A percentile compares a stretch with the other conserved stretches of the same genome.
Evolutionary conservation across 345 rosid species (phyloP).

Genomic region (Hibiscus trionum): DNA sequence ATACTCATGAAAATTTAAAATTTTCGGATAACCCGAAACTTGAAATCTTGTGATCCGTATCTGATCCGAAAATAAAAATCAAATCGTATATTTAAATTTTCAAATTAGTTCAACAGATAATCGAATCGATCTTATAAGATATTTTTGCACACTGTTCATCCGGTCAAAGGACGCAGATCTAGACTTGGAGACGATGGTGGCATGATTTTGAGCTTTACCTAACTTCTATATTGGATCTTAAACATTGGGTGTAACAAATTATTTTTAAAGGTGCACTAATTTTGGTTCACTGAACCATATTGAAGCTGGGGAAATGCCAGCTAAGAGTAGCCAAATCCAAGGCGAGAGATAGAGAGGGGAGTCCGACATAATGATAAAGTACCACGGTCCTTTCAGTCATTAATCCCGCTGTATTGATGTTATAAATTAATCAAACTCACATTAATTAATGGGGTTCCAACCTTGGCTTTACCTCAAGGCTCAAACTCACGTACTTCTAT

Average conservation of each 20-base stretch:
- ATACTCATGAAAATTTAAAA: too few species aligned
- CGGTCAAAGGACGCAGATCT: neutral
- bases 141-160: too few species aligned
- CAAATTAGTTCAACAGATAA: too few species aligned
- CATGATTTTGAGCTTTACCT: neutral
- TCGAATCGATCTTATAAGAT: too few species aligned
- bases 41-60: too few species aligned
- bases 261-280: neutral
- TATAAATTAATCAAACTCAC: neutral
- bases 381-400: neutral
- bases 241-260: neutral
- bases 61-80: too few species aligned
- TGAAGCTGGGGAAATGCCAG: neutral
- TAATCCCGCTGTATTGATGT: neutral
- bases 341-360: neutral
- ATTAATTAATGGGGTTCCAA: slow-evolving; percentile 9
- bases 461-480: slow-evolving; percentile 20
- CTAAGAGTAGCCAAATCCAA: neutral
- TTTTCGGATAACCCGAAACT: too few species aligned
- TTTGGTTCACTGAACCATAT: neutral
- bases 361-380: neutral
- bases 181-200: neutral
- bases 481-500: slow-evolving; percentile 32
- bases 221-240: neutral
- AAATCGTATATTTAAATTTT: too few species aligned